Conservation (phyloP, 2,329 filamentous ascomycete genomes). For the Colletotrichum navitas region DNA sequence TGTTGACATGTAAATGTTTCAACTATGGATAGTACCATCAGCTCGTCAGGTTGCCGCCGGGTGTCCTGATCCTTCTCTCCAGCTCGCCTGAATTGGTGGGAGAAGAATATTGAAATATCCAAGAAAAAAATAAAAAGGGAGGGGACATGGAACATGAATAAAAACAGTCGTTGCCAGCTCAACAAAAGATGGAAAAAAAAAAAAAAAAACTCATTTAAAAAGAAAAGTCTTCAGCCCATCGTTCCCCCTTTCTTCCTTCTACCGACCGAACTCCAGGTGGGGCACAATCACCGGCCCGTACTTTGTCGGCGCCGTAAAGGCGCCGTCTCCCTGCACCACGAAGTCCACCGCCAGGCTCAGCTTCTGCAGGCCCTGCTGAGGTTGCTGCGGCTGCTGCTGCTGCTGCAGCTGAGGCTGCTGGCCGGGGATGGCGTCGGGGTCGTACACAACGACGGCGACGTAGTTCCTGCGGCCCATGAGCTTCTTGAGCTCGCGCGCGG, state of each 20-base stretch:
- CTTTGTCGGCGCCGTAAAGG: slow-evolving; percentile 86
- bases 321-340: slow-evolving; percentile 92
- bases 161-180: background rate
- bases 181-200: background rate
- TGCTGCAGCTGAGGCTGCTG: slow-evolving; percentile 44
- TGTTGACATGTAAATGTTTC: background rate
- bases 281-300: slow-evolving; percentile 97
- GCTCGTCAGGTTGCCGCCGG: slow-evolving; percentile 28
- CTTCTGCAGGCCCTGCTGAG: slow-evolving; percentile 66
- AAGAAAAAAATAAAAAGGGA: background rate
- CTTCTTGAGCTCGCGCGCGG: slow-evolving; percentile 84
- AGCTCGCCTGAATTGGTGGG: slow-evolving; percentile 9
- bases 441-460: slow-evolving; percentile 91
- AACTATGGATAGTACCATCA: slow-evolving; percentile 26
- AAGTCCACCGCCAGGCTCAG: slow-evolving; percentile 95
- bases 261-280: slow-evolving; percentile 81
- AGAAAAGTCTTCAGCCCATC: too few relatives aligned
- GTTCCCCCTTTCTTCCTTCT: slow-evolving; percentile 38
- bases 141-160: background rate
- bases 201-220: too few relatives aligned
- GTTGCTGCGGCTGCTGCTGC: slow-evolving; percentile 47
- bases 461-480: slow-evolving; percentile 96
- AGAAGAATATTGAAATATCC: slow-evolving; percentile 26
- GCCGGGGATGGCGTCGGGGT: slow-evolving; percentile 78
- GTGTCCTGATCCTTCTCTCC: background rate